A percentile compares a stretch with the other conserved stretches of the same genome.
These are phyloP conservation scores for Isabelozyma heimii DNA, from an alignment of 805 yeast genomes.

Conservation along the genomic window DNA sequence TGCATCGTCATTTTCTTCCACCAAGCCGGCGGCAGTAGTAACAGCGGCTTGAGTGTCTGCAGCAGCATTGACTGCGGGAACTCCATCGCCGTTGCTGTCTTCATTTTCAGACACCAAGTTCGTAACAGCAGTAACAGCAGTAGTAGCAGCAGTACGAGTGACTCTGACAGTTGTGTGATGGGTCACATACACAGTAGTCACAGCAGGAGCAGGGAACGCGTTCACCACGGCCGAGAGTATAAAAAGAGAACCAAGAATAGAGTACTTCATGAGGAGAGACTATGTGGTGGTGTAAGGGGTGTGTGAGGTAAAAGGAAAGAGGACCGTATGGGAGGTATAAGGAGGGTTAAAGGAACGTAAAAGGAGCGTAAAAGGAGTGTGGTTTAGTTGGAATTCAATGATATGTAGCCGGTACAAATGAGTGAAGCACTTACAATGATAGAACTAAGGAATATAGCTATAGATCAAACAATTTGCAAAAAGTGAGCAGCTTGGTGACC, in stretches of 20 bases:
- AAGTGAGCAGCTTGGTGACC: not conserved
- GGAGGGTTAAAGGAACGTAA: too few species aligned
- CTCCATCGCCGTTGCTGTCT: not conserved
- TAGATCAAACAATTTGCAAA: not conserved
- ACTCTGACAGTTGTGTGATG: conserved; percentile 14
- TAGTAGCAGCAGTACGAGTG: conserved; percentile 11
- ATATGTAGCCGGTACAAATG: not conserved
- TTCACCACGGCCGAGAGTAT: conserved; percentile 11
- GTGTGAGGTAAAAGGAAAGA: too few species aligned
- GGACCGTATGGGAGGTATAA: too few species aligned
- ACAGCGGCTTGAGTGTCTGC: conserved; percentile 1
- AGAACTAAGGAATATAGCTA: not conserved
- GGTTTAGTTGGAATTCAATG: too few species aligned
- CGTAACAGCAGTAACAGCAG: conserved; percentile 2
- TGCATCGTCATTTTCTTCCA: not conserved
- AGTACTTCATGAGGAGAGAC: conserved; percentile 16
- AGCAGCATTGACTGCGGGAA: conserved; percentile 3
- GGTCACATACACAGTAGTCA: conserved; percentile 22
- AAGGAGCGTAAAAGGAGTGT: too few species aligned
- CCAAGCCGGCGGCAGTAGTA: not conserved
- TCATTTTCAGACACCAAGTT: not conserved
- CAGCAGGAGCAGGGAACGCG: conserved; percentile 27
- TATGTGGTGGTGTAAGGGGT: conserved; percentile 1
- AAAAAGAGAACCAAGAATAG: conserved; percentile 14
- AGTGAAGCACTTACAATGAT: not conserved